phyloP scores from a whole-genome alignment of 1,284 basidiomycete genomes.

The Stereum hirsutum region DNA sequence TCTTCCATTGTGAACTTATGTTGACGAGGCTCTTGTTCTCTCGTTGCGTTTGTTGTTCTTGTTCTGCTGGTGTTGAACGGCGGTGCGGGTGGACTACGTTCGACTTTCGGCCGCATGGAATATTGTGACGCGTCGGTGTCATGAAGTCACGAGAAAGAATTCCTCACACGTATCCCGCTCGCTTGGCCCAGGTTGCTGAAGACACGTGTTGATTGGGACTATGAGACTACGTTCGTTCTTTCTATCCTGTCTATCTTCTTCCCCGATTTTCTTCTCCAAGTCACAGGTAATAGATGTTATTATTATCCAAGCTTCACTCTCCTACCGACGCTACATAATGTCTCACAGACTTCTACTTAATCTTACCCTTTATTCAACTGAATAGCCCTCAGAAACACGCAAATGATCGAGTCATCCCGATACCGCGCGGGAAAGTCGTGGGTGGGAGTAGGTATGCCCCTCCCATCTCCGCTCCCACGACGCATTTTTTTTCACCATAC shows the following conservation, averaged over 20 bases:
- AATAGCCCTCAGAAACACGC: not conserved
- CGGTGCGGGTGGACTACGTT: too few relatives aligned
- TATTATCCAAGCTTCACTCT: too few relatives aligned
- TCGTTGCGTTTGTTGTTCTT: too few relatives aligned
- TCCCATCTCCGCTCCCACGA: not conserved
- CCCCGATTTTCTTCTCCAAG: not conserved
- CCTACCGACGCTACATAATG: too few relatives aligned
- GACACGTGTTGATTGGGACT: conserved; percentile 20
- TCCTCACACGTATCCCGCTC: conserved; percentile 17
- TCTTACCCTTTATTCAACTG: not conserved
- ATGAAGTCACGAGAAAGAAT: conserved; percentile 9
- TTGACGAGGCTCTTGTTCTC: too few relatives aligned
- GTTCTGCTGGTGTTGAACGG: too few relatives aligned
- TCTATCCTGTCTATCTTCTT: conserved; percentile 13
- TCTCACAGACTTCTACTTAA: too few relatives aligned
- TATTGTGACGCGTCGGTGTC: not conserved
- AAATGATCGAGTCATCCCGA: conserved; percentile 8
- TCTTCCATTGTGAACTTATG: too few relatives aligned
- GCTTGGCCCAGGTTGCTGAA: conserved; percentile 15
- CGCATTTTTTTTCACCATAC: not conserved
- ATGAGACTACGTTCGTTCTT: too few relatives aligned
- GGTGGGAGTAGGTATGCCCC: conserved; percentile 19
- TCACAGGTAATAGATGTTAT: too few relatives aligned
- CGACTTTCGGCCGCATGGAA: too few relatives aligned
- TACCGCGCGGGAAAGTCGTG: conserved; percentile 18